These are phyloP conservation scores for Knoxia roxburghii DNA, from an alignment of 257 asterid genomes.

Conservation along the genomic window DNA sequence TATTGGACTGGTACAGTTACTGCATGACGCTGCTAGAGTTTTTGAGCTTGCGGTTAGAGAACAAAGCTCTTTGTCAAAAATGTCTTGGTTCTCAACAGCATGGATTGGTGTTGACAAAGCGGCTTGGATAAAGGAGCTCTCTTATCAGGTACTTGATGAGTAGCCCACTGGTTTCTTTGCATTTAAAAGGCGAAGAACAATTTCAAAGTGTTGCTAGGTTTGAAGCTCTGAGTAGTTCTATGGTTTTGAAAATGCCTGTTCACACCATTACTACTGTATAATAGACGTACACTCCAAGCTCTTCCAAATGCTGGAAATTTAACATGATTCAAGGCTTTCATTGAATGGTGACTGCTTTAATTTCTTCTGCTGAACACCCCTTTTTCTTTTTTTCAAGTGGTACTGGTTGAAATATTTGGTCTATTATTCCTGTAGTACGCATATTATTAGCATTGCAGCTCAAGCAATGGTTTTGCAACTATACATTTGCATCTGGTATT, in stretches of 20 bases:
- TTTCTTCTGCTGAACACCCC: background rate
- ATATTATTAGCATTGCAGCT: background rate
- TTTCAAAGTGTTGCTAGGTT: background rate
- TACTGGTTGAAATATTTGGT: background rate
- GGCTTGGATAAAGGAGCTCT: conserved; percentile 78
- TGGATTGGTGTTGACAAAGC: conserved; percentile 87
- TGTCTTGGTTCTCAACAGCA: conserved; percentile 79
- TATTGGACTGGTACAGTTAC: conserved; percentile 69
- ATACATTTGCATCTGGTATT: background rate
- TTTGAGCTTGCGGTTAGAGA: conserved; percentile 82
- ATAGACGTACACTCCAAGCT: background rate
- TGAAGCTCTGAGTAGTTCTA: background rate
- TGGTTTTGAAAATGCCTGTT: background rate
- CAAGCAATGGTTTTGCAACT: background rate
- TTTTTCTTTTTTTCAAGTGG: background rate
- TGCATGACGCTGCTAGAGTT: conserved; percentile 95
- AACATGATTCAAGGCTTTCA: background rate
- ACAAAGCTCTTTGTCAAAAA: conserved; percentile 53
- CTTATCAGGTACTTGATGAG: conserved; percentile 70
- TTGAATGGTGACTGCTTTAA: background rate
- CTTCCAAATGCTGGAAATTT: background rate
- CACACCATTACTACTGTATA: background rate
- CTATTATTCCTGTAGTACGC: background rate
- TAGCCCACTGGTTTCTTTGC: background rate
- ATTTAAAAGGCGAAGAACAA: background rate